Evolutionary conservation across 805 yeast genomes (phyloP).

Genomic region (Yarrowia sp.): DNA sequence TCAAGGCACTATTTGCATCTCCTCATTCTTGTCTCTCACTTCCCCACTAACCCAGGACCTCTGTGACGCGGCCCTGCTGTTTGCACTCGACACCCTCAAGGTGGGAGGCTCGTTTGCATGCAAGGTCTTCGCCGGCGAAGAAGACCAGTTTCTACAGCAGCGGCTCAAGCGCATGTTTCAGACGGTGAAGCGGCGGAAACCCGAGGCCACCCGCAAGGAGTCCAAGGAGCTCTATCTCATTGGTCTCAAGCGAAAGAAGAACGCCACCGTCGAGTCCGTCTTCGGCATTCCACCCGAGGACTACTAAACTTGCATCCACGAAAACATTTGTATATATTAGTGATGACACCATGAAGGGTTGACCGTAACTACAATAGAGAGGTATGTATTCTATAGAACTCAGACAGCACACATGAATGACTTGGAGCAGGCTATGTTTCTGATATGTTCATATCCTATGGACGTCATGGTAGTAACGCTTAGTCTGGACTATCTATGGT

Average conservation of each 20-base stretch:
- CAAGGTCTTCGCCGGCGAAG: conserved; percentile 84
- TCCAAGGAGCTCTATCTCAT: conserved; percentile 86
- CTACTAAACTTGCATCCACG: no score
- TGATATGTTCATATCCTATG: no score
- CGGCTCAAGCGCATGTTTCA: conserved; percentile 66
- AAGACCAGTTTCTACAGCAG: conserved; percentile 68
- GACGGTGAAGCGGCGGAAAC: conserved; percentile 74
- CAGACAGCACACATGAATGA: no score
- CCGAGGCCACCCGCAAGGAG: conserved; percentile 77
- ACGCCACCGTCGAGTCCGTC: conserved; percentile 43
- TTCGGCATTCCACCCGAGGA: conserved; percentile 30
- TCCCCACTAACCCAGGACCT: conserved; percentile 58
- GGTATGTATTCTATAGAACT: no score
- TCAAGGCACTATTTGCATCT: background rate
- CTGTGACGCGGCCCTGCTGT: conserved; percentile 86
- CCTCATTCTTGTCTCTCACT: background rate
- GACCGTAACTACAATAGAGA: no score
- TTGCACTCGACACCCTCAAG: conserved; percentile 73
- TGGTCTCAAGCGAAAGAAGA: conserved; percentile 58
- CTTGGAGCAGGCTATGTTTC: no score
- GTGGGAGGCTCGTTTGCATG: conserved; percentile 78
- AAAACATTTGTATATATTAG: no score
- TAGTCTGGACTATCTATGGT: no score
- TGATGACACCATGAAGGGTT: no score
- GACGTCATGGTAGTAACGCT: no score